Evolutionary conservation across 1,139 yeast genomes (phyloP).

Genomic region (Saccharomyces hybrid): DNA sequence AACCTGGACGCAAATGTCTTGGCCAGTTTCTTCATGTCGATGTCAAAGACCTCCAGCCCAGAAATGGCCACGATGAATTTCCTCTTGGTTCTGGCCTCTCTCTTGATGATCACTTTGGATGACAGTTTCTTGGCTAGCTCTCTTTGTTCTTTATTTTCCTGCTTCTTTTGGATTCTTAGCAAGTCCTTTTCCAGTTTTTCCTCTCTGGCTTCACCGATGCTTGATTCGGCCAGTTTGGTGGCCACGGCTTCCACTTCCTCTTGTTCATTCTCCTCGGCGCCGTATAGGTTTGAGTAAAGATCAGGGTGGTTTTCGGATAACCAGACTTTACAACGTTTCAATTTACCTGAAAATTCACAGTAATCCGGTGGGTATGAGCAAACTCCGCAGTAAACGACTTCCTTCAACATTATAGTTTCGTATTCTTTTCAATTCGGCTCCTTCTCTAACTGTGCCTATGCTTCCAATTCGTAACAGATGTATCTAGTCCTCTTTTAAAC

Average conservation of each 20-base stretch:
- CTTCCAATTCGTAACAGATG: not conserved
- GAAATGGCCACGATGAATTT: constrained; percentile 81
- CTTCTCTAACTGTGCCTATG: not conserved
- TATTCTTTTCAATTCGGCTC: not conserved
- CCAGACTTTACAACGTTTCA: constrained; percentile 83
- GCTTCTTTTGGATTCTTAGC: constrained; percentile 79
- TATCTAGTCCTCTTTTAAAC: not conserved
- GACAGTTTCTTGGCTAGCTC: constrained; percentile 72
- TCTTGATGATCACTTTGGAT: constrained; percentile 72
- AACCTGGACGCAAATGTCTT: constrained; percentile 89
- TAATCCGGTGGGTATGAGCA: constrained; percentile 87
- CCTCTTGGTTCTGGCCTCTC: constrained; percentile 85
- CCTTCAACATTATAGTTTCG: constrained; percentile 33
- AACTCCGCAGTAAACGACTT: constrained; percentile 66
- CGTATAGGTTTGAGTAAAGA: constrained; percentile 51
- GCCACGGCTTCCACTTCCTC: constrained; percentile 20
- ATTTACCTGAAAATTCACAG: constrained; percentile 83
- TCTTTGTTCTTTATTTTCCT: constrained; percentile 80
- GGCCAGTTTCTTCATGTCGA: constrained; percentile 83
- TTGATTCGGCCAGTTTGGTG: constrained; percentile 25
- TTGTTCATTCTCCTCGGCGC: constrained; percentile 14
- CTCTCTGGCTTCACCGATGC: constrained; percentile 55
- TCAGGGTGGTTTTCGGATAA: constrained; percentile 51
- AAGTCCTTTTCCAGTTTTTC: constrained; percentile 75
- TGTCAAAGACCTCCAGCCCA: constrained; percentile 81